Base-by-base conservation (phyloP, 192 early-diverging fungal genomes). In the Backusella australiensis region DNA sequence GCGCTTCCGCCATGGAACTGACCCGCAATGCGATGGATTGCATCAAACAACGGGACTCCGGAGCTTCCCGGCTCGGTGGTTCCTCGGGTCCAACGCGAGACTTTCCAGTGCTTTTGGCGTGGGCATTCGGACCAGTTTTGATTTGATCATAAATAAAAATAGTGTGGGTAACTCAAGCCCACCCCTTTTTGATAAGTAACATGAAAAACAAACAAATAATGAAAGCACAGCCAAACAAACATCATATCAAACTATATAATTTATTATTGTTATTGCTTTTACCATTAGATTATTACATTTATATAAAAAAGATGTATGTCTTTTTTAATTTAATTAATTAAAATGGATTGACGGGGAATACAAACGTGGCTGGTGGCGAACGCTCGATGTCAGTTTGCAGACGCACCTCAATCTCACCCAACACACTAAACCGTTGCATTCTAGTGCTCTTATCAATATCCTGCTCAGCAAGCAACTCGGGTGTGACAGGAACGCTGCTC, bases 271-370 rank as follows among this genome's bases (percentile, higher is more conserved):
- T 3, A 15, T 15, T 52, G 14, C 19, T 52, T 52, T 52, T 66
- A 2, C 14, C 23, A 26, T 26, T 2, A 26, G 32, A 11, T 66
- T 66, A 26, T 66, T 66, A 29, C 14, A 32, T 66, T 66, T 66
- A 32, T 69, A 23, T 36, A 11, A 14, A 39, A 32, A 26, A 69
- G 46, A 19, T 52, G 14, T 6, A 15, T 19, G 4, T 19, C 14
- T 19, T n/a, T 52, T 4, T n/a, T n/a, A 17, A 17, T 52, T 52
- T 52, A 7, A 7, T 39, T 11, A 39, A 39, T 26, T 59, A 59
- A 79, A 77, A 86, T 49, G 89, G 89, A 59, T 90, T 90, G 41
- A 86, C 77, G 5, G 84, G 80, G 26, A 81, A 73, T 29, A 90
- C 75, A 52, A 87, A 82, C 35, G 88, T 83, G 26, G 85, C 79